Base-by-base conservation (phyloP, 345 rosid genomes). In the Brassica carinata region DNA sequence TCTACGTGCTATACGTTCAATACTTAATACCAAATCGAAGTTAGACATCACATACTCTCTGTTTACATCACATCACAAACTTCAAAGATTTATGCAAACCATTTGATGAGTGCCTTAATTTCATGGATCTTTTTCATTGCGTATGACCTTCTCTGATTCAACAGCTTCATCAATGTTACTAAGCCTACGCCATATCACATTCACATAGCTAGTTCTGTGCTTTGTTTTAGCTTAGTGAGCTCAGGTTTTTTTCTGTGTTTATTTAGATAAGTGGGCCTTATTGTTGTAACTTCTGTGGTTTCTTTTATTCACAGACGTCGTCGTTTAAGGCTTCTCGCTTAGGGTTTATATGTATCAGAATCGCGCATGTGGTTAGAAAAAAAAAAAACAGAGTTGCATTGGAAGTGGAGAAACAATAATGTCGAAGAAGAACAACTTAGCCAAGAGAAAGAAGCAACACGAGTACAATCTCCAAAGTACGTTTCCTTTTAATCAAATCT, bases 371-470 rank as follows among this genome's bases (percentile, higher is more conserved):
- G 26, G 26, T 23, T 23, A 1, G 26, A 23, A 23, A 23, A 23
- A 23, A 23, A 23, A 23, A 23, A 23, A 23, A 23, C 27, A 1
- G 38, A 38, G 5, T 30, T 57, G 38, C 3, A 34, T 30, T 48
- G 63, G 33, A 15, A 36, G 58, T 5, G 45, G 43, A 26, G 26
- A 61, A 81, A 75, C 3, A 71, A 85, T 96, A 71, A 85, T 96
- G 99, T 96, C 99, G 88, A 96, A 94, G 97, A 96, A 96, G 91
- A 96, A 96, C 85, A 83, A 86, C 78, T 86, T 96, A 80, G 85
- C 88, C 57, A 88, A 87, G 7, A 86, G 99, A 77, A 94, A 89
- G 88, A 87, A 79, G 69, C 99, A 89, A 78, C 87, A 96, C 81
- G 97, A 91, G 11, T 94, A 90, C 85, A 96, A 96, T 36, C 93